Conservation (phyloP, 225 moss, liverwort and hornwort genomes). For the Physcomitrellopsis africana region DNA sequence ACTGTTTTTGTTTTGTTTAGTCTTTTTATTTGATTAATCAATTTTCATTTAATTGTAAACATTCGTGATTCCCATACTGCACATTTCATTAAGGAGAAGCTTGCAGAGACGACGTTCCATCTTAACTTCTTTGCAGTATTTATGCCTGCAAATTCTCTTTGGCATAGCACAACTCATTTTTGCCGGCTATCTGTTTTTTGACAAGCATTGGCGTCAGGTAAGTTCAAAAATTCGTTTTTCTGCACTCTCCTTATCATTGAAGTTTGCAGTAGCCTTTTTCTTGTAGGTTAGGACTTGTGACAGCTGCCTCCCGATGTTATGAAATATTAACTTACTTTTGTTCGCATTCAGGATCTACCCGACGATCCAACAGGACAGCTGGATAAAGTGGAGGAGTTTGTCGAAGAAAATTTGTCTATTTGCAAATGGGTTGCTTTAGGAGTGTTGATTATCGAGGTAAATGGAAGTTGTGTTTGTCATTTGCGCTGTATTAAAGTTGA, state of each 20-base stretch:
- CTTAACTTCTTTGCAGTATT: slow-evolving; percentile 55
- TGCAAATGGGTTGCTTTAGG: slow-evolving; percentile 92
- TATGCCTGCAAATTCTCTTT: slow-evolving; percentile 56
- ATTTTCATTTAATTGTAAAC: too few relatives aligned
- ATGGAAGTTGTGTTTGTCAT: slow-evolving; percentile 7
- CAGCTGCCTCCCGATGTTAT: neutral
- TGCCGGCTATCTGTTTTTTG: slow-evolving; percentile 64
- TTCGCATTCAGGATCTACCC: slow-evolving; percentile 70
- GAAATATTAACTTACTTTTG: slow-evolving; percentile 4
- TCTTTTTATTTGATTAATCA: too few relatives aligned
- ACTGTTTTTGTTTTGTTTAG: too few relatives aligned
- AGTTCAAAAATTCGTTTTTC: neutral
- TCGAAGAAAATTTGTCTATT: slow-evolving; percentile 71
- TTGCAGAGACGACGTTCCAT: slow-evolving; percentile 27
- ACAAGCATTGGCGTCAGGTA: slow-evolving; percentile 63
- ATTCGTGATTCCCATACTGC: neutral
- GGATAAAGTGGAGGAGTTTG: slow-evolving; percentile 73
- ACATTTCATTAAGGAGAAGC: slow-evolving; percentile 4
- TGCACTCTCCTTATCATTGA: neutral
- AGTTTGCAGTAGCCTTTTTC: slow-evolving; percentile 5
- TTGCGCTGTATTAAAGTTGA: neutral
- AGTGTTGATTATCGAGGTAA: slow-evolving; percentile 77
- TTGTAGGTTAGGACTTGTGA: neutral
- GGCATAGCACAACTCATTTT: slow-evolving; percentile 53
- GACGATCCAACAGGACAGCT: slow-evolving; percentile 88